Conservation (phyloP, 2,329 filamentous ascomycete genomes). For the Talaromyces marneffei region DNA sequence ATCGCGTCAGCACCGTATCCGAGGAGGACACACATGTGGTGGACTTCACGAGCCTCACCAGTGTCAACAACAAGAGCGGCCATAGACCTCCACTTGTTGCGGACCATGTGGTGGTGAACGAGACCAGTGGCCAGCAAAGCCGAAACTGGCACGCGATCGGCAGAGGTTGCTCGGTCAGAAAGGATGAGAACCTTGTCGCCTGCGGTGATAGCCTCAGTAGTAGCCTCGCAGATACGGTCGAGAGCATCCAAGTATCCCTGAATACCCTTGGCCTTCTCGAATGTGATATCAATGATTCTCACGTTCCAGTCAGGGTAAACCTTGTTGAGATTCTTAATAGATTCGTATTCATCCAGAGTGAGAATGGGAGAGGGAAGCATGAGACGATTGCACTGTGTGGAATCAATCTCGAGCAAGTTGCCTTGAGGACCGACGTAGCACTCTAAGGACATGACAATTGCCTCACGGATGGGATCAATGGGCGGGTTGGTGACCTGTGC, state of each 20-base stretch:
- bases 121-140: conserved; percentile 83
- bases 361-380: conserved; percentile 83
- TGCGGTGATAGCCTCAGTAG: conserved; percentile 75
- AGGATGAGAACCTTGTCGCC: conserved; percentile 81
- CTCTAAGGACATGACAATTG: conserved; percentile 95
- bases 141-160: conserved; percentile 78
- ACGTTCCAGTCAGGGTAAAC: conserved; percentile 78
- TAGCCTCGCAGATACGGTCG: conserved; percentile 79
- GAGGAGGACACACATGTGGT: conserved; percentile 97
- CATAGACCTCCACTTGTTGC: conserved; percentile 91
- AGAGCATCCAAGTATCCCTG: conserved; percentile 81
- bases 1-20: conserved; percentile 93
- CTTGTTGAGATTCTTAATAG: conserved; percentile 68
- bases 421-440: conserved; percentile 95
- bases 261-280: conserved; percentile 76
- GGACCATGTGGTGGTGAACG: conserved; percentile 90
- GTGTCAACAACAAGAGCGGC: conserved; percentile 85
- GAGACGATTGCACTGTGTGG: conserved; percentile 79
- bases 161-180: conserved; percentile 79
- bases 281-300: conserved; percentile 86
- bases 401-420: conserved; percentile 88
- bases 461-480: conserved; percentile 94
- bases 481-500: conserved; percentile 97
- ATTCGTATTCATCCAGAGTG: conserved; percentile 85
- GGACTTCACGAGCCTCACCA: conserved; percentile 90